Evolutionary conservation across 2,329 filamentous ascomycete species (phyloP), one percentile per base, ranked within the genome.

Genomic region (Beauveria rudraprayagi): DNA sequence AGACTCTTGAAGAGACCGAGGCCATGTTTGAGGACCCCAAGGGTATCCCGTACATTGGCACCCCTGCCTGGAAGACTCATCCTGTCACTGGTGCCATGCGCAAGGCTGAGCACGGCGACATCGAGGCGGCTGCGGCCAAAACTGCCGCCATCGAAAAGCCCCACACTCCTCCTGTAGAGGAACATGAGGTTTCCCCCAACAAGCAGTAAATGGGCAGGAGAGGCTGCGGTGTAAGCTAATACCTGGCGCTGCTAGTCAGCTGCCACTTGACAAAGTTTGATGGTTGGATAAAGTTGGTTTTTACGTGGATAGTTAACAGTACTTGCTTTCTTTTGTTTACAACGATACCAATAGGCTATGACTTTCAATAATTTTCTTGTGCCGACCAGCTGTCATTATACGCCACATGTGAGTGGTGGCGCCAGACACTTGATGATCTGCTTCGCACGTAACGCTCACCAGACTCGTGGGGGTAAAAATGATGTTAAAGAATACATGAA

Each of bases 1-100:
- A 82, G 72, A 78, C 78, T 0, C 74, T 84, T 1, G 81, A 84
- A 64, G 81, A 83, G 64, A 77, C 81, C 2, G 77, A 79, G 54
- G 70, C 71, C 46, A 78, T 82, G 59, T 82, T 83, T 60, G 75
- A 77, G 56, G 70, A 72, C 44, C 68, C 68, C 63, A 69, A 72
- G 55, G 70, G 70, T 30, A 66, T 71, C 61, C 62, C 62, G 50
- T 71, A 69, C 60, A 37, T 72, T n/a, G 70, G 70, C 24, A 71
- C 70, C 3, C 67, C 69, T 7, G 68, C 70, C n/a, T 72, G 70
- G 70, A 72, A 71, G 66, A 72, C 70, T 5, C 57, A 57, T 11
- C 66, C 69, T 17, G 62, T 62, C 43, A 70, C 69, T 10, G 56
- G 62, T 34, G 10, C 53, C n/a, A 63, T 63, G 16, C 56, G 50